phyloP scores from a whole-genome alignment of 352 stramenopile genomes.

The Poterioochromonas sp. region DNA sequence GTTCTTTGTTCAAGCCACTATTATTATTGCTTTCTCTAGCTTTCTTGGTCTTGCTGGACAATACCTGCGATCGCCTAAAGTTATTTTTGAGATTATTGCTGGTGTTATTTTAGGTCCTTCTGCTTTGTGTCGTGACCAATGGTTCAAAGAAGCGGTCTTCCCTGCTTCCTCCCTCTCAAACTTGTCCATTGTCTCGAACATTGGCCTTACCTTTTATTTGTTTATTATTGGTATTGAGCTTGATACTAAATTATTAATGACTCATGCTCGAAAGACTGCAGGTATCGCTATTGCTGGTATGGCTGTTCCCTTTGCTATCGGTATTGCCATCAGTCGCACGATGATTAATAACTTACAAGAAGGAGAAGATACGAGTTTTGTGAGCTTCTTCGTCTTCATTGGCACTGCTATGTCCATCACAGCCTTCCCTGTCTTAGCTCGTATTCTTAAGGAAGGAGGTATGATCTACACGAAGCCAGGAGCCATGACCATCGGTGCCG shows the following conservation, averaged over 20 bases:
- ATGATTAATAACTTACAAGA: constrained; percentile 22
- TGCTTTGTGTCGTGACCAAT: constrained; percentile 15
- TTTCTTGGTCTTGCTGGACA: constrained; percentile 20
- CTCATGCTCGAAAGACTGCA: constrained; percentile 22
- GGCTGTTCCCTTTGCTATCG: constrained; percentile 33
- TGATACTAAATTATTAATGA: constrained; percentile 26
- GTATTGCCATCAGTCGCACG: constrained; percentile 13
- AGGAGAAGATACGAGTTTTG: constrained; percentile 25
- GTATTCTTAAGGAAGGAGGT: constrained; percentile 33
- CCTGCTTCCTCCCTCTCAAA: constrained; percentile 16
- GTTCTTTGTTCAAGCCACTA: constrained; percentile 35
- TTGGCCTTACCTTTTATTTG: constrained; percentile 36
- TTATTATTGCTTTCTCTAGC: constrained; percentile 32
- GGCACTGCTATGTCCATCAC: constrained; percentile 37
- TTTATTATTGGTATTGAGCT: constrained; percentile 37
- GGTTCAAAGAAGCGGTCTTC: constrained; percentile 23
- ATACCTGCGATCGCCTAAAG: constrained; percentile 28
- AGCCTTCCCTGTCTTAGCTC: constrained; percentile 36
- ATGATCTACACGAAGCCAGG: constrained; percentile 32
- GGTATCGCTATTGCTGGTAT: constrained; percentile 34
- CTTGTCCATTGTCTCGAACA: constrained; percentile 31
- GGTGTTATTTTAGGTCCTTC: constrained; percentile 37
- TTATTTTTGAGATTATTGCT: constrained; percentile 39
- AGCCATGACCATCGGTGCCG: constrained; percentile 36
- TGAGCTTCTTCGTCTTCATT: constrained; percentile 36